Evolutionary conservation across 768 basidiomycete genomes (phyloP), one percentile per base, ranked within the genome.

Genomic region (Mycena chlorophos): DNA sequence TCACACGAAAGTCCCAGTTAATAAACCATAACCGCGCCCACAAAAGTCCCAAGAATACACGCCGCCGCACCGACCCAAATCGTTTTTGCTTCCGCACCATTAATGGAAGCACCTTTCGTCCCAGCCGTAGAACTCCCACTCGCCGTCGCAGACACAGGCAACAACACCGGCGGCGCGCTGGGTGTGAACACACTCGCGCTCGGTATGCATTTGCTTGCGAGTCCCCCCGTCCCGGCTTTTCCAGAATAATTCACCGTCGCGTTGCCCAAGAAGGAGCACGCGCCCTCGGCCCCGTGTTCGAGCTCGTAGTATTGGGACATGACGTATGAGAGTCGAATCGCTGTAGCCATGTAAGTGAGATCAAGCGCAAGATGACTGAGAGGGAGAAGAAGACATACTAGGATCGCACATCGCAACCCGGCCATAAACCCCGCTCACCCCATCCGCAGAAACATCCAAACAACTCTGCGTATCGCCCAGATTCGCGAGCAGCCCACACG

Each of bases 351-450:
- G 20, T 27, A 27, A 22, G 42, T n/a, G 30, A 25, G 19, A 38
- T 29, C 12, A 4, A 23, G 3, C 48, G n/a, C 0, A 43, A 20
- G 2, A 17, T 20, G 22, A 12, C 22, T 26, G 8, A 8, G 25
- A 16, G n/a, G 16, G 27, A 39, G 16, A 37, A 34, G 30, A 50
- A 26, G 29, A 72, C 85, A 59, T 68, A 91, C 89, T 78, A 31
- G 94, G 90, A 64, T 90, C 89, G 65, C 94, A 97, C 48, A 75
- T 81, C 42, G 89, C 85, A 14, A 93, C 73, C 25, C 75, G 70
- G 28, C 94, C 94, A 62, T 96, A 97, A 4, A 76, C 73, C 39
- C 94, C 94, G 19, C 80, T 78, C 13, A 77, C 67, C 28, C 94
- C 94, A 67, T 91, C 78, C 4, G 81, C 86, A 46, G 84, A 77